These are phyloP conservation scores for Pyricularia sp. DNA, from an alignment of 2,329 filamentous ascomycete genomes.

Conservation along the genomic window DNA sequence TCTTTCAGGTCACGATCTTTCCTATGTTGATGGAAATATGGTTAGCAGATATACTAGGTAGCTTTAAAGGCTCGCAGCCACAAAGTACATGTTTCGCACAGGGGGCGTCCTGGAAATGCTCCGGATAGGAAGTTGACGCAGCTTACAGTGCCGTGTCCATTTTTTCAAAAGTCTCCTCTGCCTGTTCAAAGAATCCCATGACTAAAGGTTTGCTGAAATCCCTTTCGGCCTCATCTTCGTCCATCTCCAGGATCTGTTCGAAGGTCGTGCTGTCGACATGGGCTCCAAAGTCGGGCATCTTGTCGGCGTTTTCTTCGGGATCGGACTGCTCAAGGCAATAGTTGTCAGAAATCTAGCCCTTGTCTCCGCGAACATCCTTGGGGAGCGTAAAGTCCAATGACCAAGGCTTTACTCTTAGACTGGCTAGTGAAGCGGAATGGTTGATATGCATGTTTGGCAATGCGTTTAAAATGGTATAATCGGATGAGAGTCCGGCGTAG, in stretches of 20 bases:
- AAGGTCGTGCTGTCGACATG: constrained; percentile 72
- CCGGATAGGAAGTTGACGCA: neutral
- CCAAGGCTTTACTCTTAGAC: neutral
- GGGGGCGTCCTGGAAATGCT: neutral
- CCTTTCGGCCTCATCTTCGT: constrained; percentile 71
- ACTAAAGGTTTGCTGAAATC: constrained; percentile 88
- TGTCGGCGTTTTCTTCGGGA: neutral
- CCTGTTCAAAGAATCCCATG: constrained; percentile 85
- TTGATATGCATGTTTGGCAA: neutral
- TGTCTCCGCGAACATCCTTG: neutral
- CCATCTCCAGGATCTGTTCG: constrained; percentile 95
- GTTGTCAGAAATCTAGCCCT: neutral
- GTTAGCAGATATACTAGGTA: constrained; percentile 6
- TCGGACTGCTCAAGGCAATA: neutral
- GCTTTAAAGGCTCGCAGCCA: constrained; percentile 4
- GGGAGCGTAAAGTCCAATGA: neutral
- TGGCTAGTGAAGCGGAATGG: neutral
- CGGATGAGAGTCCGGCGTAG: neutral
- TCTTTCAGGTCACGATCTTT: constrained; percentile 53
- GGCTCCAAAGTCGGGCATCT: constrained; percentile 50
- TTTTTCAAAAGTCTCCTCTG: constrained; percentile 67
- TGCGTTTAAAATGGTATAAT: neutral
- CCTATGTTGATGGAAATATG: constrained; percentile 29
- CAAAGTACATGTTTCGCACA: neutral
- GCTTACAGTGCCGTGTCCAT: constrained; percentile 79